Evolutionary conservation across 2,329 filamentous ascomycete genomes (phyloP), one percentile per base, ranked within the genome.

Genomic region (Colletotrichum incanum): DNA sequence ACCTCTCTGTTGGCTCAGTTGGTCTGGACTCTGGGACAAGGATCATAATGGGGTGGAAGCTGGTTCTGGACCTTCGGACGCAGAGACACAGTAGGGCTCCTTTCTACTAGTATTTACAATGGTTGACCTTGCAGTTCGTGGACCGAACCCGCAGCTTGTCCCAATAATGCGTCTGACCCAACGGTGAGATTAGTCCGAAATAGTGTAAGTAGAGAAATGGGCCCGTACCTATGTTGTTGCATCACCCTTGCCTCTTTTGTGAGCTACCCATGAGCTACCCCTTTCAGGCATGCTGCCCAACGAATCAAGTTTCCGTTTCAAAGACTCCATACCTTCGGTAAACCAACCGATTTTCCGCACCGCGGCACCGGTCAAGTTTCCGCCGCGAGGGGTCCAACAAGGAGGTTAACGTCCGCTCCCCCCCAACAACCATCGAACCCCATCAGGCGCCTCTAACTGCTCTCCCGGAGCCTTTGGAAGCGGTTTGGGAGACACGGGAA

Each of bases 301-400:
- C 47, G 47, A 63, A 63, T 54, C 60, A 52, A 23, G 45, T 28
- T 63, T 54, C 37, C 49, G 34, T 23, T 34, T 63, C 49, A 7
- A 23, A 56, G n/a, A 39, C 54, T 26, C 34, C 14, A 5, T 37
- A 39, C 2, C 6, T 64, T 63, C 60, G 61, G 61, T 55, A 55
- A 64, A 64, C 61, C 61, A 45, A 64, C 61, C 61, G 61, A 63
- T 63, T 63, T 63, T 63, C 60, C 60, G 60, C 60, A 63, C 45
- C 47, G 45, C 60, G 34, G 45, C 60, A 63, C 60, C 60, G 59
- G 34, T 52, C 45, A 50, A n/a, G 60, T 63, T 63, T 63, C 60
- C 60, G 60, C 47, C 60, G 45, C 45, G n/a, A 26, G 56, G 39
- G 39, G 56, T 16, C 56, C 41, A 55, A 55, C 28, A 28, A 34